A percentile compares a stretch with the other conserved stretches of the same genome.
Conservation (phyloP, 345 rosid genomes). For the Toxicodendron radicans region DNA sequence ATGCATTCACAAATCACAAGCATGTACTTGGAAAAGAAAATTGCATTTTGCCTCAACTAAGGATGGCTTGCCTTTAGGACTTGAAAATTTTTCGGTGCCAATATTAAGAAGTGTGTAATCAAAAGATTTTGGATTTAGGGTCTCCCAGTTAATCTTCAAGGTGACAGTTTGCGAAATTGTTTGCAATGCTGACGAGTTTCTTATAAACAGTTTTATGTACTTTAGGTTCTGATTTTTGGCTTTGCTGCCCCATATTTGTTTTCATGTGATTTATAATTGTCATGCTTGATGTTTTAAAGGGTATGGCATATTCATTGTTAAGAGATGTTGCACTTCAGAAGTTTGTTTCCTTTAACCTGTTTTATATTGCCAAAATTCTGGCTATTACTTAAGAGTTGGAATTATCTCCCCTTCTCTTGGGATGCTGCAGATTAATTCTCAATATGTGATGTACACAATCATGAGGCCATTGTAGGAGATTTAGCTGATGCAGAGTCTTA, state of each 20-base stretch:
- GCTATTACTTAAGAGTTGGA: background rate
- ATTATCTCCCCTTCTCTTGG: too few species aligned
- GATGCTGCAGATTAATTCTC: too few species aligned
- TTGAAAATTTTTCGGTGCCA: slow-evolving; percentile 22
- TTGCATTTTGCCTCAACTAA: slow-evolving; percentile 16
- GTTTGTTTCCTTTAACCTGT: background rate
- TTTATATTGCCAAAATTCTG: background rate
- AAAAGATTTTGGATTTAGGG: slow-evolving; percentile 20
- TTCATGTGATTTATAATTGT: background rate
- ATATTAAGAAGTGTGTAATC: slow-evolving; percentile 16
- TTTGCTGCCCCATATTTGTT: background rate
- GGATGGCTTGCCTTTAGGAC: slow-evolving; percentile 10
- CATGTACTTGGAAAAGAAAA: background rate
- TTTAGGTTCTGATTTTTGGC: background rate
- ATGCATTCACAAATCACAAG: background rate
- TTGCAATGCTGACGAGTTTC: slow-evolving; percentile 7
- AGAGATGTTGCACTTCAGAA: background rate
- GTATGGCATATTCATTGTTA: background rate
- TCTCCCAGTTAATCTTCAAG: slow-evolving; percentile 6
- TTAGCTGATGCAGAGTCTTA: background rate
- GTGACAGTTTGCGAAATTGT: background rate
- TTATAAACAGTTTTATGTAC: background rate
- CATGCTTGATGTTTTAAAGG: background rate
- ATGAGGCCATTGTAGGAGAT: background rate
- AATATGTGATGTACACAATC: too few species aligned